These are phyloP conservation scores for Cercospora berteroae DNA, from an alignment of 2,329 filamentous ascomycete genomes.

Conservation along the genomic window DNA sequence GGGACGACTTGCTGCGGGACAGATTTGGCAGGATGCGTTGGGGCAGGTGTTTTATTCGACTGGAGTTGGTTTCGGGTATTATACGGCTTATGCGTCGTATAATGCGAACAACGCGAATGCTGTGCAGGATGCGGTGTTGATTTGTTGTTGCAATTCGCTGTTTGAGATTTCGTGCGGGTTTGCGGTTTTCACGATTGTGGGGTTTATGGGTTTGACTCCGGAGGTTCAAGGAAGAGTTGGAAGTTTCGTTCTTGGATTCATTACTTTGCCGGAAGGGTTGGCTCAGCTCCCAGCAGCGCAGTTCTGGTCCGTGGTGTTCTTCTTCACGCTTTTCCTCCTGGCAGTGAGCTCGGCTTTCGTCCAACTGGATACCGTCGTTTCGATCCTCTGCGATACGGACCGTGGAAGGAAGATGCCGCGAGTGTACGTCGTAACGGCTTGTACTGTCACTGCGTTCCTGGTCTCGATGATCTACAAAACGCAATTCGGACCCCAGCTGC, in stretches of 20 bases:
- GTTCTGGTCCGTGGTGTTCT: constrained; percentile 57
- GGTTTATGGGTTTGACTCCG: constrained; percentile 43
- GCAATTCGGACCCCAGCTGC: constrained; percentile 56
- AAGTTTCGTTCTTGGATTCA: constrained; percentile 57
- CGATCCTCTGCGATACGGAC: constrained; percentile 12
- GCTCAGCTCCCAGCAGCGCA: constrained; percentile 57
- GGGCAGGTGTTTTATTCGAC: constrained; percentile 56
- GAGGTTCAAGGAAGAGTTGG: constrained; percentile 48
- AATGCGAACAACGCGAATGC: constrained; percentile 58
- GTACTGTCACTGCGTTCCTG: constrained; percentile 53
- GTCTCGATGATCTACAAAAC: constrained; percentile 58
- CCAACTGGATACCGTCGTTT: constrained; percentile 57
- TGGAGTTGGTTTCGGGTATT: constrained; percentile 59
- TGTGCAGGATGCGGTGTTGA: constrained; percentile 52
- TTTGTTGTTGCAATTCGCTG: constrained; percentile 50
- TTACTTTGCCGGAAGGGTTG: constrained; percentile 57
- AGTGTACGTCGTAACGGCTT: constrained; percentile 36
- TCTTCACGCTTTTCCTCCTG: constrained; percentile 56
- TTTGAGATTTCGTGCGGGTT: constrained; percentile 56
- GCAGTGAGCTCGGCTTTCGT: constrained; percentile 46
- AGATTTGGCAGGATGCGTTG: constrained; percentile 59
- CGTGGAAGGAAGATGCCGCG: constrained; percentile 5
- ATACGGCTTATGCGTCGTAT: constrained; percentile 59
- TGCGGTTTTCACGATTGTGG: constrained; percentile 56
- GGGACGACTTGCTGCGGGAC: constrained; percentile 50